These are phyloP conservation scores for Gentiana straminea DNA, from an alignment of 257 asterid genomes.

Conservation along the genomic window DNA sequence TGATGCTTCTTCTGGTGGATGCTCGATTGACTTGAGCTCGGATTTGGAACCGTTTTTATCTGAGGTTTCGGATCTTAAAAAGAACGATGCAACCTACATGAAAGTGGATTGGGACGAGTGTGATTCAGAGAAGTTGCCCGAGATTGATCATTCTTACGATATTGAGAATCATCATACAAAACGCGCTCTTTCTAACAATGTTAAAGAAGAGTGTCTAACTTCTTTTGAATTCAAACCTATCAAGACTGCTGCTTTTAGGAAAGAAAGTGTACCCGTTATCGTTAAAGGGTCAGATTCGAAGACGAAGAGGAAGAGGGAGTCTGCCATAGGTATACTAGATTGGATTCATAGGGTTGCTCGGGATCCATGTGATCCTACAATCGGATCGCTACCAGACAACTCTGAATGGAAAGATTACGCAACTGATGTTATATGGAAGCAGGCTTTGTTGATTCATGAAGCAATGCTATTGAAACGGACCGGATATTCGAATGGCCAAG, in stretches of 20 bases:
- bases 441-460: constrained; percentile 50
- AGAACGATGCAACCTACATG: too few relatives aligned
- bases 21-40: too few relatives aligned
- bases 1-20: too few relatives aligned
- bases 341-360: constrained; percentile 56
- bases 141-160: too few relatives aligned
- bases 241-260: not conserved
- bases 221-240: not conserved
- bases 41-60: too few relatives aligned
- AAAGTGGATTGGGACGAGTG: too few relatives aligned
- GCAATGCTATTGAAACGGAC: constrained; percentile 34
- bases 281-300: constrained; percentile 2
- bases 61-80: too few relatives aligned
- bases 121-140: too few relatives aligned
- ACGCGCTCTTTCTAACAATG: not conserved
- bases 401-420: constrained; percentile 64
- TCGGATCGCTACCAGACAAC: constrained; percentile 41
- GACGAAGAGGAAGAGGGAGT: constrained; percentile 51
- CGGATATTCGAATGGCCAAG: constrained; percentile 30
- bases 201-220: not conserved
- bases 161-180: too few relatives aligned
- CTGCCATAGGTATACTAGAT: constrained; percentile 28
- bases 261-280: not conserved
- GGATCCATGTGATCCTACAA: constrained; percentile 49
- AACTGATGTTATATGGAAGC: constrained; percentile 56